Evolutionary conservation across 1,284 basidiomycete species (phyloP).

Genomic region (Pascua sp.): DNA sequence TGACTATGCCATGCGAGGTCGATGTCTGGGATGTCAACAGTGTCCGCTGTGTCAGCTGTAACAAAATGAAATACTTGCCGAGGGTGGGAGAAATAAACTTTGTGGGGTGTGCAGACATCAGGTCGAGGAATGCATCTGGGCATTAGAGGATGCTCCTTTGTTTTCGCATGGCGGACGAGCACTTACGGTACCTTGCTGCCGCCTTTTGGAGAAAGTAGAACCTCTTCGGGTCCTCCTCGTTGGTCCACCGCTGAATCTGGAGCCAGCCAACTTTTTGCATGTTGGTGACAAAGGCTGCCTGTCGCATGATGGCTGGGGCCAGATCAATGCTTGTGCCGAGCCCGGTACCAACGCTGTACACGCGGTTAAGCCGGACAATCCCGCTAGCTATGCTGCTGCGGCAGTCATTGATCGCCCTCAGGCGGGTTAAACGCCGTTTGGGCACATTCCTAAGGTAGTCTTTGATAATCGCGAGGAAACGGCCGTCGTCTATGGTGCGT

Average conservation of each 20-base stretch:
- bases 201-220: constrained; percentile 26
- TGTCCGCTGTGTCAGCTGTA: constrained; percentile 3
- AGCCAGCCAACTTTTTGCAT: constrained; percentile 39
- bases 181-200: constrained; percentile 38
- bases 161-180: background rate
- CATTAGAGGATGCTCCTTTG: background rate
- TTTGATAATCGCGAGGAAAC: too few species aligned
- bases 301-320: constrained; percentile 29
- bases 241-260: constrained; percentile 16
- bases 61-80: background rate
- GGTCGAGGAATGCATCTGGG: constrained; percentile 39
- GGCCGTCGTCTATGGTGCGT: too few species aligned
- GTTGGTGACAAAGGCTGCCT: constrained; percentile 31
- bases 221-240: constrained; percentile 2
- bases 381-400: background rate
- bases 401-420: background rate
- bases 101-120: constrained; percentile 22
- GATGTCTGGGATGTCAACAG: constrained; percentile 33
- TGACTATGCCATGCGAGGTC: constrained; percentile 49
- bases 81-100: constrained; percentile 28
- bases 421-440: background rate
- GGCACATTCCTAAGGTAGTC: background rate
- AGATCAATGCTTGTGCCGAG: constrained; percentile 22
- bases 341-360: constrained; percentile 4
- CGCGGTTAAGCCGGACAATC: constrained; percentile 1